These are phyloP conservation scores for Leccinum incarnatum DNA, from an alignment of 768 basidiomycete species.

Conservation along the genomic window DNA sequence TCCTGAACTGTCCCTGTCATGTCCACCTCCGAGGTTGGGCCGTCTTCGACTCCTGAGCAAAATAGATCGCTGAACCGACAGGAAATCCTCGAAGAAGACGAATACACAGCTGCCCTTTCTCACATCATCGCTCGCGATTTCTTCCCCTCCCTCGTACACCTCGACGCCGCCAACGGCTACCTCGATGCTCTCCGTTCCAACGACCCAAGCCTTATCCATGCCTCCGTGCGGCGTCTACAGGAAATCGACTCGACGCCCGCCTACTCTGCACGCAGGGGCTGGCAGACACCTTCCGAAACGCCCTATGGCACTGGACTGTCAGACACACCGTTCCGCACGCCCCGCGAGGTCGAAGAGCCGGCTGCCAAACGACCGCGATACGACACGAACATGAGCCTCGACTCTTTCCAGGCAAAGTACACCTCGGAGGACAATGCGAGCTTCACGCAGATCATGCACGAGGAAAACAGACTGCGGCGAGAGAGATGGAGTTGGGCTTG, in stretches of 20 bases:
- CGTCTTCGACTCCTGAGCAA: slow-evolving; percentile 23
- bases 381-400: slow-evolving; percentile 64
- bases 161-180: slow-evolving; percentile 86
- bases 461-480: slow-evolving; percentile 80
- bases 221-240: slow-evolving; percentile 72
- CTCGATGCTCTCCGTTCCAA: slow-evolving; percentile 74
- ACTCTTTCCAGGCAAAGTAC: slow-evolving; percentile 85
- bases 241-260: slow-evolving; percentile 55
- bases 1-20: slow-evolving; percentile 21
- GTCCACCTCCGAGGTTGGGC: slow-evolving; percentile 29
- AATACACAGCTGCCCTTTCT: slow-evolving; percentile 87
- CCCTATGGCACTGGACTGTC: slow-evolving; percentile 58
- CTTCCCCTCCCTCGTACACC: slow-evolving; percentile 89
- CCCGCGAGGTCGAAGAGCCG: slow-evolving; percentile 40
- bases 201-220: slow-evolving; percentile 73
- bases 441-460: slow-evolving; percentile 87
- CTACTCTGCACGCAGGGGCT: slow-evolving; percentile 28
- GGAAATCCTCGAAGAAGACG: slow-evolving; percentile 83
- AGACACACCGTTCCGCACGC: slow-evolving; percentile 64
- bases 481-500: slow-evolving; percentile 92
- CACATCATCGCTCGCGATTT: slow-evolving; percentile 96
- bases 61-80: slow-evolving; percentile 71
- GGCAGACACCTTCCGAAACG: slow-evolving; percentile 57
- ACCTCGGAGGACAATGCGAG: slow-evolving; percentile 98
- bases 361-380: slow-evolving; percentile 56